Percentiles rank a stretch among this genome's conserved stretches.
These are phyloP conservation scores for Rhizophora apiculata DNA, from an alignment of 345 rosid genomes.

Conservation along the genomic window DNA sequence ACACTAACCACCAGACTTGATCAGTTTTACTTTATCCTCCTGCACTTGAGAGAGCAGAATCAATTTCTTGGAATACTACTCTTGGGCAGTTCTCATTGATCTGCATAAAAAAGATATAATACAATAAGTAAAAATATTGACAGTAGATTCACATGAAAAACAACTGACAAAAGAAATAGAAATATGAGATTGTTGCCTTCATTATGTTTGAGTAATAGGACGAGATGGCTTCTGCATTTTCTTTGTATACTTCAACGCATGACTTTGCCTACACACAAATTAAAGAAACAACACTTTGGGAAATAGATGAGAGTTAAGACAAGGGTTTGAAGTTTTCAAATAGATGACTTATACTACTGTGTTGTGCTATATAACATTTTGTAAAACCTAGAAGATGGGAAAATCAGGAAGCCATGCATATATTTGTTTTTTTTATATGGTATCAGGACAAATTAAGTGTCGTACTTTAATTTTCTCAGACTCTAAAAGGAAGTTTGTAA, in stretches of 20 bases:
- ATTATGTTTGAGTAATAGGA: conserved; percentile 58
- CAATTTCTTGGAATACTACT: conserved; percentile 52
- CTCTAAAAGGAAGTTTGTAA: conserved; percentile 63
- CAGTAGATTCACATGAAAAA: neutral
- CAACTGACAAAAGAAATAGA: too few relatives aligned
- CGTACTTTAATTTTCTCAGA: conserved; percentile 68
- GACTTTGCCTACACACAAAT: conserved; percentile 54
- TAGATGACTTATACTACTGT: neutral
- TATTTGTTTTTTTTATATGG: conserved; percentile 68
- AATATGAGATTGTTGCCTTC: conserved; percentile 66
- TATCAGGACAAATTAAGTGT: conserved; percentile 75
- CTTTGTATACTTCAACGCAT: too few relatives aligned
- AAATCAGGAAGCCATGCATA: neutral
- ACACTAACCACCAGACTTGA: conserved; percentile 25
- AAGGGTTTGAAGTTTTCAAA: too few relatives aligned
- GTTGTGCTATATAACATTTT: too few relatives aligned
- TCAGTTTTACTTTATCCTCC: conserved; percentile 33
- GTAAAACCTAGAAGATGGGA: neutral
- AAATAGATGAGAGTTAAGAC: neutral
- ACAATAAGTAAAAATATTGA: too few relatives aligned
- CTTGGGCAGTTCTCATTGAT: conserved; percentile 70
- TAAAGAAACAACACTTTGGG: conserved; percentile 1
- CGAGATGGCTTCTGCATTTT: conserved; percentile 60
- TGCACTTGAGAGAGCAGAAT: conserved; percentile 51
- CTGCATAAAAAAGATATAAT: too few relatives aligned